Evolutionary conservation across 2,329 filamentous ascomycete genomes (phyloP).

Genomic region (Podosphaera fusca): DNA sequence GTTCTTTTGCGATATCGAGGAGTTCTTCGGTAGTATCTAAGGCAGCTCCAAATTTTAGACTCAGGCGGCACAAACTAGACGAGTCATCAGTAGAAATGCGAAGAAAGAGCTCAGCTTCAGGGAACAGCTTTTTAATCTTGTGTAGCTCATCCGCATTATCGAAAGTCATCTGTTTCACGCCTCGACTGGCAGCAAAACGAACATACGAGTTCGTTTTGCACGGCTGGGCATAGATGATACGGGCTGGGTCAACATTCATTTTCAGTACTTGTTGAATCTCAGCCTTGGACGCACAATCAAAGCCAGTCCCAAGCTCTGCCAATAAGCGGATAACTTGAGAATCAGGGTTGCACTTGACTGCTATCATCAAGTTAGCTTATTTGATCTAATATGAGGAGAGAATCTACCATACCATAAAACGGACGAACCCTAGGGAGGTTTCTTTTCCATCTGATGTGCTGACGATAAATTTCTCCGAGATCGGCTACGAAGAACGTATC

Average conservation of each 20-base stretch:
- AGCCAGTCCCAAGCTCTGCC: constrained; percentile 71
- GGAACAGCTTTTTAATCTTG: constrained; percentile 87
- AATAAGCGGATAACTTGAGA: constrained; percentile 71
- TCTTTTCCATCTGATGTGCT: constrained; percentile 95
- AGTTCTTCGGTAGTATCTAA: constrained; percentile 61
- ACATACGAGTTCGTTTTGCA: constrained; percentile 99
- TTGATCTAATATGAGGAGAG: neutral
- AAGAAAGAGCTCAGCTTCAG: constrained; percentile 72
- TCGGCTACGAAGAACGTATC: constrained; percentile 97
- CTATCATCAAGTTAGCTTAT: constrained; percentile 21
- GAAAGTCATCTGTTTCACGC: constrained; percentile 96
- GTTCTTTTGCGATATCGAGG: constrained; percentile 53
- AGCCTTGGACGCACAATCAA: constrained; percentile 93
- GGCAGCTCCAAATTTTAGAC: constrained; percentile 89
- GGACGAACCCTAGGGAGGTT: constrained; percentile 81
- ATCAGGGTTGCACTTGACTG: constrained; percentile 98
- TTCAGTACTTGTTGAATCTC: constrained; percentile 84
- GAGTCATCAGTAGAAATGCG: constrained; percentile 95
- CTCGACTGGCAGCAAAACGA: constrained; percentile 61
- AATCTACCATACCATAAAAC: constrained; percentile 54
- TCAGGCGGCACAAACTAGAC: constrained; percentile 77
- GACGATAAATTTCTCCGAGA: constrained; percentile 93
- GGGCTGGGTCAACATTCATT: constrained; percentile 61
- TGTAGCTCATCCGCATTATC: constrained; percentile 95
- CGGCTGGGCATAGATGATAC: constrained; percentile 96